These are phyloP conservation scores for Tylopilus sp. DNA, from an alignment of 768 basidiomycete species.

Conservation along the genomic window DNA sequence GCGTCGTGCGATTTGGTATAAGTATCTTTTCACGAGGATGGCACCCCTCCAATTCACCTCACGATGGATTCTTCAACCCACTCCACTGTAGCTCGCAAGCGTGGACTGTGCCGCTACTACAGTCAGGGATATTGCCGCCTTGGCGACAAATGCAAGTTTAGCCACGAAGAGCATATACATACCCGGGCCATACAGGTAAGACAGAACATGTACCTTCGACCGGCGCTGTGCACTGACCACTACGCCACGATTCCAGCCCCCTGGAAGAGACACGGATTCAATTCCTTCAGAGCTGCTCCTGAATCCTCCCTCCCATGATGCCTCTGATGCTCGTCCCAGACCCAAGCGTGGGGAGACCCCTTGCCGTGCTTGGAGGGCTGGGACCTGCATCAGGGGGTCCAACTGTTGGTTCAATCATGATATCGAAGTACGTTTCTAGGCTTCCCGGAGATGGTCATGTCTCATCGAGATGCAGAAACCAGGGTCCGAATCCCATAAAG, in stretches of 20 bases:
- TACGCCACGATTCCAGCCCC: background rate
- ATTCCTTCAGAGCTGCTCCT: background rate
- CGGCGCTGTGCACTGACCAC: background rate
- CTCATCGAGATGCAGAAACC: constrained; percentile 8
- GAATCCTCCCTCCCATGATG: background rate
- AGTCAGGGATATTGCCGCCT: constrained; percentile 26
- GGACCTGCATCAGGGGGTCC: constrained; percentile 35
- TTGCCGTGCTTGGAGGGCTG: constrained; percentile 36
- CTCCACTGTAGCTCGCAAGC: background rate
- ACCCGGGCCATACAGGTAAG: constrained; percentile 14
- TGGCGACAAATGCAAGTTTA: constrained; percentile 25
- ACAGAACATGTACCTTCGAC: background rate
- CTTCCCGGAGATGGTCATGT: background rate
- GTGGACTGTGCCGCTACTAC: constrained; percentile 19
- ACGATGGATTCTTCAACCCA: constrained; percentile 7
- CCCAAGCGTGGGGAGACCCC: constrained; percentile 19
- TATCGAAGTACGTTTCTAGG: constrained; percentile 24
- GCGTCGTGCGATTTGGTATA: no score
- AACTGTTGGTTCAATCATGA: constrained; percentile 36
- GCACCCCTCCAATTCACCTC: background rate
- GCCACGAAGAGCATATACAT: no score
- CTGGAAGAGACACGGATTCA: background rate
- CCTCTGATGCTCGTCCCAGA: constrained; percentile 18
- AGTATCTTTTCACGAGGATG: background rate
- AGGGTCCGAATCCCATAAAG: background rate